Percentiles rank a stretch among this genome's conserved stretches.
phyloP scores from a whole-genome alignment of 106 monocot species.

The Hemerocallis citrina region DNA sequence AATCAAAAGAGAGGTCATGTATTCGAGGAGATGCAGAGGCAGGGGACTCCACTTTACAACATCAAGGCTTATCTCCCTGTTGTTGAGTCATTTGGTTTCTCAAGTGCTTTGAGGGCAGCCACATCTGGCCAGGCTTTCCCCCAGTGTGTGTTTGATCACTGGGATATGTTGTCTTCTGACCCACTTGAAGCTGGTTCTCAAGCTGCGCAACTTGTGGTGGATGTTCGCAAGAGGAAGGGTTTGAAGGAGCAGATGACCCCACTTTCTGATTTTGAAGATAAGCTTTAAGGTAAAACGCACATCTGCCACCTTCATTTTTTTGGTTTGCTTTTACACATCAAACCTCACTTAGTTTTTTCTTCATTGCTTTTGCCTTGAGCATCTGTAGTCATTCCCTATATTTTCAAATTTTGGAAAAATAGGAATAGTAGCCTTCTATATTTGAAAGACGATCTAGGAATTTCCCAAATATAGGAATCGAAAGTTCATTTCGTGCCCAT shows the following conservation, averaged over 20 bases:
- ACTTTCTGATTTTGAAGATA: slow-evolving; percentile 27
- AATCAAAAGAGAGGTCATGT: slow-evolving; percentile 35
- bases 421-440: too few species aligned
- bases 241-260: slow-evolving; percentile 41
- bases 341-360: too few species aligned
- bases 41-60: slow-evolving; percentile 26
- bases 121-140: slow-evolving; percentile 44
- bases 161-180: slow-evolving; percentile 29
- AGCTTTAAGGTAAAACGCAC: slow-evolving; percentile 30
- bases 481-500: too few species aligned
- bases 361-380: too few species aligned
- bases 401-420: too few species aligned
- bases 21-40: slow-evolving; percentile 27
- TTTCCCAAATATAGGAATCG: too few species aligned
- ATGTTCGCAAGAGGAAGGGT: slow-evolving; percentile 47
- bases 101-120: slow-evolving; percentile 17
- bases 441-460: too few species aligned
- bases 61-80: slow-evolving; percentile 42
- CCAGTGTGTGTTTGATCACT: slow-evolving; percentile 38
- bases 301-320: too few species aligned
- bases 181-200: slow-evolving; percentile 18
- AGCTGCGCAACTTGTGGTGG: slow-evolving; percentile 9
- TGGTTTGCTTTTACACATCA: too few species aligned
- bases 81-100: slow-evolving; percentile 26
- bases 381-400: too few species aligned